Percentiles rank a stretch among this genome's conserved stretches.
phyloP scores from a whole-genome alignment of 345 rosid species.

The Hypericum perforatum region DNA sequence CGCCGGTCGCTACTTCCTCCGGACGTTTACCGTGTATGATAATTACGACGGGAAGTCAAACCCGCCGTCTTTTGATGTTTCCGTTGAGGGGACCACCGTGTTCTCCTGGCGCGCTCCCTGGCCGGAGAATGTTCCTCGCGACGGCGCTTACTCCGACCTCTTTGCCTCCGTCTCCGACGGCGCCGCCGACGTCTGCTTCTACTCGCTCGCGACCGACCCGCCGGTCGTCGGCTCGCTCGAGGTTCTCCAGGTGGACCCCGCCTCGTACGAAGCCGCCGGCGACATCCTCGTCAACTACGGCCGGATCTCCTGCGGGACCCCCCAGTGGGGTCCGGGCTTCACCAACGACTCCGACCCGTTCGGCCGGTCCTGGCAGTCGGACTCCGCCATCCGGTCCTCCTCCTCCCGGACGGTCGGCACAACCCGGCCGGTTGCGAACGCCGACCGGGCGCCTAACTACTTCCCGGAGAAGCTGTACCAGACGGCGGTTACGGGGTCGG shows the following conservation, averaged over 20 bases:
- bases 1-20: slow-evolving; percentile 66
- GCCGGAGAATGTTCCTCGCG: neutral
- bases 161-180: neutral
- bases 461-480: slow-evolving; percentile 93
- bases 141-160: slow-evolving; percentile 1
- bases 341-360: slow-evolving; percentile 64
- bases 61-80: slow-evolving; percentile 74
- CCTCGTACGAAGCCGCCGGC: slow-evolving; percentile 41
- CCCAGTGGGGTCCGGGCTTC: slow-evolving; percentile 91
- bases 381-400: slow-evolving; percentile 25
- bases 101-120: neutral
- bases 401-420: slow-evolving; percentile 34
- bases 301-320: slow-evolving; percentile 57
- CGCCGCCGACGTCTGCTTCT: neutral
- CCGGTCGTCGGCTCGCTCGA: slow-evolving; percentile 43
- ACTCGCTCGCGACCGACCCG: neutral
- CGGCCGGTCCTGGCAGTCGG: slow-evolving; percentile 92
- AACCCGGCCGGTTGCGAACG: slow-evolving; percentile 30
- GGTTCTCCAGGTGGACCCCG: slow-evolving; percentile 59
- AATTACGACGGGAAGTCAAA: slow-evolving; percentile 88
- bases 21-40: slow-evolving; percentile 94
- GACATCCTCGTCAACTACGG: slow-evolving; percentile 78
- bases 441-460: slow-evolving; percentile 62
- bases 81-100: slow-evolving; percentile 83
- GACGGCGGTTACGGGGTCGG: slow-evolving; percentile 46